A percentile compares a stretch with the other conserved stretches of the same genome.
Conservation (phyloP, 352 stramenopile species). For the Peronospora farinosa region DNA sequence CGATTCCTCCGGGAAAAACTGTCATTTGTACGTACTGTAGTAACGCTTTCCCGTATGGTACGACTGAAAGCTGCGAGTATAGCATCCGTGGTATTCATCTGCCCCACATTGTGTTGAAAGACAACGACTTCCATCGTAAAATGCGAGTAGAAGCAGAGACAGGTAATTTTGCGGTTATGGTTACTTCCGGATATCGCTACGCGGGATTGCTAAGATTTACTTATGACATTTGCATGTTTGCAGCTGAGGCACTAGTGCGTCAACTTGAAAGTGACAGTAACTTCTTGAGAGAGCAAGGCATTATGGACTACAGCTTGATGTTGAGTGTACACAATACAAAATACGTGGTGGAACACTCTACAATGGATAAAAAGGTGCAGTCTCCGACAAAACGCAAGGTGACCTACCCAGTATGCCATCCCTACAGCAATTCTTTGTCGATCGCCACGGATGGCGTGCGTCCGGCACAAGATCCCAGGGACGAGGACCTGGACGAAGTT, state of each 20-base stretch:
- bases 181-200: neutral
- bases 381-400: constrained; percentile 67
- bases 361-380: constrained; percentile 30
- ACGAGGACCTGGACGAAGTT: constrained; percentile 53
- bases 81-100: constrained; percentile 74
- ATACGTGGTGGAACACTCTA: constrained; percentile 70
- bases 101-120: constrained; percentile 75
- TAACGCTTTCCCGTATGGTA: constrained; percentile 70
- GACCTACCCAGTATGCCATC: constrained; percentile 66
- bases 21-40: constrained; percentile 85
- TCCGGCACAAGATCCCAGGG: constrained; percentile 35
- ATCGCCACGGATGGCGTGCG: constrained; percentile 28
- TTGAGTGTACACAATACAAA: constrained; percentile 83
- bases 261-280: constrained; percentile 67
- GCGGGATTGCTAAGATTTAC: constrained; percentile 7
- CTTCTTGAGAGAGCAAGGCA: constrained; percentile 71
- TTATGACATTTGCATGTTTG: constrained; percentile 1
- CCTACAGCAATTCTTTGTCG: constrained; percentile 39
- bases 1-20: constrained; percentile 72
- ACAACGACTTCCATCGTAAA: constrained; percentile 85
- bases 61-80: constrained; percentile 60
- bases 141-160: constrained; percentile 60
- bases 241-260: constrained; percentile 48
- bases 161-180: constrained; percentile 15
- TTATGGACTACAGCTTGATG: constrained; percentile 88